phyloP scores from a whole-genome alignment of 2,329 filamentous ascomycete genomes.

The Ophiostoma perfectum region DNA sequence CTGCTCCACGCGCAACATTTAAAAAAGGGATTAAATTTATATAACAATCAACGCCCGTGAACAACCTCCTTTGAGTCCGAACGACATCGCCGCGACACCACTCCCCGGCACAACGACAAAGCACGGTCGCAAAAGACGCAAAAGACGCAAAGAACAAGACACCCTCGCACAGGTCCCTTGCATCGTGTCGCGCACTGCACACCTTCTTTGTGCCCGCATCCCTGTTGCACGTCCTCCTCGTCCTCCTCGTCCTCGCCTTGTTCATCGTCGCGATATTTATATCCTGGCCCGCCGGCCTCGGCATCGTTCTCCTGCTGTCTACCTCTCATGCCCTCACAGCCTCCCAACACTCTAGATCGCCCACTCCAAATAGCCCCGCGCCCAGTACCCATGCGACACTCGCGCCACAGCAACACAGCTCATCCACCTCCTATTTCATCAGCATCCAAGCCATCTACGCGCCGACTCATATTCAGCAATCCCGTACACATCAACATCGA shows the following conservation, averaged over 20 bases:
- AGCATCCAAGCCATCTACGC: no score
- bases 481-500: neutral
- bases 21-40: constrained; percentile 1
- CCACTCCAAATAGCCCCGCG: neutral
- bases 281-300: neutral
- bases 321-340: neutral
- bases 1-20: neutral
- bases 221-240: neutral
- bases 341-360: neutral
- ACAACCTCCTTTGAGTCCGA: neutral
- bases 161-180: constrained; percentile 1
- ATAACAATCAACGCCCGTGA: neutral
- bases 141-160: neutral
- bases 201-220: neutral
- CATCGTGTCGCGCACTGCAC: neutral
- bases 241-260: neutral
- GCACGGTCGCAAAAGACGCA: neutral
- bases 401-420: neutral
- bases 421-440: neutral
- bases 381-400: neutral
- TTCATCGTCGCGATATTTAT: neutral
- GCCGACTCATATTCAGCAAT: neutral
- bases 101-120: neutral
- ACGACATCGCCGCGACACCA: neutral
- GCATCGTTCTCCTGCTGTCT: neutral